Evolutionary conservation across 2,329 filamentous ascomycete genomes (phyloP), one percentile per base, ranked within the genome.

Genomic region (Aspergillus cejpii): DNA sequence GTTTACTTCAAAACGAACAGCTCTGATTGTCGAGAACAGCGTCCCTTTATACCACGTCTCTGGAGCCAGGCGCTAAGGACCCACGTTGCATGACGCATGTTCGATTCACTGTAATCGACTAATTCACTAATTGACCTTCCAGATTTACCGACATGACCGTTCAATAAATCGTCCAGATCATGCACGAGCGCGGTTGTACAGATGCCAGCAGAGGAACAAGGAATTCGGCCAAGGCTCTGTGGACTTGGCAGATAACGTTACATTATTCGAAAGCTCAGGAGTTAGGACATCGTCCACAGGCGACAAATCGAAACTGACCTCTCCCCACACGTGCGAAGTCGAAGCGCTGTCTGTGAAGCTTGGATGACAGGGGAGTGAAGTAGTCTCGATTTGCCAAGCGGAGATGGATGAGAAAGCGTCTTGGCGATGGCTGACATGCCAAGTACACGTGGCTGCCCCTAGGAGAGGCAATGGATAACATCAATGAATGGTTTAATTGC

Each of bases 271-370:
- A 20, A 17, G 10, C 10, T 1, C 23, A 24, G 23, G 4, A 24
- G 23, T 24, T 24, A 11, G 15, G 5, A 10, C 31, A 34, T 6
- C 17, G 15, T 19, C 15, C n/a, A 11, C 17, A 14, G 17, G 17
- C 14, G 29, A 33, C 51, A 45, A 53, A 53, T 53, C 12, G 43
- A 33, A 46, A 39, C 19, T 7, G 8, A 5, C 8, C n/a, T 38
- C 39, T 20, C 7, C 43, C 28, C 43, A 45, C 51, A 54, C 49
- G 51, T 54, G 51, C 45, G 28, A 47, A 40, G 33, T 24, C 26
- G 24, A 37, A 27, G 28, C 37, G 31, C 31, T 37, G 28, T 20
- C 19, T 43, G 37, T 21, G 41, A 41, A 48, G 41, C 45, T 40
- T 34, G 36, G 41, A 29, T 27, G 31, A 19, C 17, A 37, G 37